Conservation (phyloP, 768 basidiomycete species). For the Pleurotus pulmonarius region DNA sequence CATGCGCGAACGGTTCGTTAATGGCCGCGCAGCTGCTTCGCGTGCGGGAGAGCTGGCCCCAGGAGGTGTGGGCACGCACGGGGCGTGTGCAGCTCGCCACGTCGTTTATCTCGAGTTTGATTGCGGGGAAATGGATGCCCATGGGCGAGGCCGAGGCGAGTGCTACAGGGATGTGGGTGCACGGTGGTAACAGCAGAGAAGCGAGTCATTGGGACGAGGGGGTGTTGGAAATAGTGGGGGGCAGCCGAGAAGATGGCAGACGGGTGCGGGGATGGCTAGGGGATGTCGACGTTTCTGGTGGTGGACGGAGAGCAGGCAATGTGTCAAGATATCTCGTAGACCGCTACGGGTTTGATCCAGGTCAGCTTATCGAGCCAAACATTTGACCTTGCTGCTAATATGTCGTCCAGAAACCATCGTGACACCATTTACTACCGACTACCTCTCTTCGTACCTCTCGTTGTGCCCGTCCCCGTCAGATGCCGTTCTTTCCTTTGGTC, state of each 20-base stretch:
- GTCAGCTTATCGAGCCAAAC: slow-evolving; percentile 29
- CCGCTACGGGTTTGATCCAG: slow-evolving; percentile 76
- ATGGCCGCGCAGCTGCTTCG: slow-evolving; percentile 74
- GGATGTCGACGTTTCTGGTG: slow-evolving; percentile 71
- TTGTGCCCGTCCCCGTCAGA: slow-evolving; percentile 69
- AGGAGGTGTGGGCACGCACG: slow-evolving; percentile 76
- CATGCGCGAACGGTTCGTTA: slow-evolving; percentile 64
- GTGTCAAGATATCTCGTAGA: slow-evolving; percentile 76
- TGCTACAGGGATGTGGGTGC: slow-evolving; percentile 76
- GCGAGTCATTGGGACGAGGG: slow-evolving; percentile 71
- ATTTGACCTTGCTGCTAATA: background rate
- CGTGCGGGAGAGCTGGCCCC: slow-evolving; percentile 73
- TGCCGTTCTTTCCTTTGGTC: slow-evolving; percentile 75
- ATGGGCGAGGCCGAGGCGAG: slow-evolving; percentile 78
- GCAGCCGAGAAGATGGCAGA: slow-evolving; percentile 68
- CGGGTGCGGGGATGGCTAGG: slow-evolving; percentile 77
- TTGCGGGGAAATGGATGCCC: slow-evolving; percentile 67
- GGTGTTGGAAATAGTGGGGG: slow-evolving; percentile 74
- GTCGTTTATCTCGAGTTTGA: slow-evolving; percentile 66
- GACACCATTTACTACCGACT: slow-evolving; percentile 74
- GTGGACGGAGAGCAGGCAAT: slow-evolving; percentile 58
- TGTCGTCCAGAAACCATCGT: slow-evolving; percentile 57
- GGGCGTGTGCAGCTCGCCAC: slow-evolving; percentile 77
- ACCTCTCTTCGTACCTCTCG: slow-evolving; percentile 74
- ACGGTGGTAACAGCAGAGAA: slow-evolving; percentile 34